These are phyloP conservation scores for Eimeria maxima DNA, from an alignment of 169 alveolate species.

Conservation along the genomic window DNA sequence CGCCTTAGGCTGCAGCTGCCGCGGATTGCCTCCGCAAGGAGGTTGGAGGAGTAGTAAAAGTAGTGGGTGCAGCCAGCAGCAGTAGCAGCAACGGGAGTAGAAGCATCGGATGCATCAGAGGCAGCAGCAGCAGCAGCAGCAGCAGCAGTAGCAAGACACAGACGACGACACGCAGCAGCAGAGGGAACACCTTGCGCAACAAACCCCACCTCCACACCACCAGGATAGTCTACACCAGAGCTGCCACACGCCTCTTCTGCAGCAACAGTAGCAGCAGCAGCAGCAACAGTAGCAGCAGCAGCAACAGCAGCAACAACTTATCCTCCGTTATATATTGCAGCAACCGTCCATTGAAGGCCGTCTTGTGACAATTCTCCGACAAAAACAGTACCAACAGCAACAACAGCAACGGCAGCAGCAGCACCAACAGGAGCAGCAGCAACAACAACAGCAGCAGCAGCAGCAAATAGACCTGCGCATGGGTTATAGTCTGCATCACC, in stretches of 20 bases:
- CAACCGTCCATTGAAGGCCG: no score
- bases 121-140: neutral
- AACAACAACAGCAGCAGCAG: neutral
- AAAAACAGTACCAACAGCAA: no score
- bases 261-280: slow-evolving; percentile 22
- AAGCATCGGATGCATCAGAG: neutral
- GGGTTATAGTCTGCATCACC: slow-evolving; percentile 38
- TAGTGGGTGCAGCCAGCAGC: slow-evolving; percentile 61
- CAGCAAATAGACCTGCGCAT: slow-evolving; percentile 22
- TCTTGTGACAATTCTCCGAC: no score
- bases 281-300: slow-evolving; percentile 33
- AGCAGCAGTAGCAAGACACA: slow-evolving; percentile 67
- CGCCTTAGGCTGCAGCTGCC: slow-evolving; percentile 58
- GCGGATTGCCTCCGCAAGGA: neutral
- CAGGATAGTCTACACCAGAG: slow-evolving; percentile 37
- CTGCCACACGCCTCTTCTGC: slow-evolving; percentile 63
- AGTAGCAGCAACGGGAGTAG: neutral
- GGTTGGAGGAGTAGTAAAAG: neutral
- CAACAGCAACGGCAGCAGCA: neutral
- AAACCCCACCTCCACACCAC: slow-evolving; percentile 46
- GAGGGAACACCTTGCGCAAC: slow-evolving; percentile 35
- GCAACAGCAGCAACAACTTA: no score
- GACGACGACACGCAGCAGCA: slow-evolving; percentile 50
- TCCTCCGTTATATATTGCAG: no score
- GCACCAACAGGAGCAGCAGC: neutral